Base-by-base conservation (phyloP, 2,329 filamentous ascomycete genomes). In the Gaeumannomyces sp. region DNA sequence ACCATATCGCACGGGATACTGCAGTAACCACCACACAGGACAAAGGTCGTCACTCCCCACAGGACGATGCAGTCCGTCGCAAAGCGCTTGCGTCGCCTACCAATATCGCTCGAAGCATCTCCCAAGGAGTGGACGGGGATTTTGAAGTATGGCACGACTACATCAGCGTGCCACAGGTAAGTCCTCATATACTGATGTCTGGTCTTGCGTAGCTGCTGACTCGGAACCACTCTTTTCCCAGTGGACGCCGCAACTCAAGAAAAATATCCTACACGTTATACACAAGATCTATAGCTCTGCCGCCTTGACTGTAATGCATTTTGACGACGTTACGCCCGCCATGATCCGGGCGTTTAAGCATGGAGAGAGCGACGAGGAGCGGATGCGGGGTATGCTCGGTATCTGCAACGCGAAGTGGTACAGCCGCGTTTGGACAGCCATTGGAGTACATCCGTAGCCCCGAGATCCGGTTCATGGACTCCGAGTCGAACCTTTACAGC, bases 91-190 rank as follows among this genome's bases (percentile, higher is more conserved):
- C 11, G 10, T 19, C 35, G 8, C 33, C 35, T 11, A 35, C n/a
- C 10, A 27, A n/a, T 27, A 61, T 61, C 25, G 60, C 60, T 16
- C 33, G 5, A 25, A 29, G n/a, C 27, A 25, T 61, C 38, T 38
- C 60, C 5, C 22, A 27, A n/a, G 60, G 35, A 22, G 31, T 61
- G 3, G 31, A 61, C 19, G 60, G 60, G 3, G 31, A 28, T 4
- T 61, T 77, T 35, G 73, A 70, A 38, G 45, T 68, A 5, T 70
- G 69, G 69, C 68, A 69, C 59, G 67, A 70, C 63, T 69, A 70
- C 53, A 65, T 69, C 13, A 69, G 67, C 29, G 69, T 70, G 10
- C 67, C 69, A 19, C 68, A 67, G 59, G 29, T 60, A n/a, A 31
- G 58, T 31, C 7, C 53, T 65, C 66, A 65, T 61, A 25, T 14